A percentile compares a stretch with the other conserved stretches of the same genome.
These are phyloP conservation scores for Punctularia strigosozonata DNA, from an alignment of 768 basidiomycete species.

Conservation along the genomic window DNA sequence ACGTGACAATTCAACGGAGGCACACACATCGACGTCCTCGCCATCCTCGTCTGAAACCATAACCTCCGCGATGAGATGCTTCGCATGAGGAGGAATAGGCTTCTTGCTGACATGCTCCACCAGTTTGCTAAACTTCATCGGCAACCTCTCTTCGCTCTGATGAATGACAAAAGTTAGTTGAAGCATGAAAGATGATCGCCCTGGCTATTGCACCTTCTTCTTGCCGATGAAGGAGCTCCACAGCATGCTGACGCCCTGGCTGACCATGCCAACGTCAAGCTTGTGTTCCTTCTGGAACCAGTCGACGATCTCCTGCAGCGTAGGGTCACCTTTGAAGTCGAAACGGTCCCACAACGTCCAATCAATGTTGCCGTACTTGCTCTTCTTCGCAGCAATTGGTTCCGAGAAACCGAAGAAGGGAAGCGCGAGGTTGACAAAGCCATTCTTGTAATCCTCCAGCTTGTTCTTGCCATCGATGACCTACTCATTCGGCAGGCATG, in stretches of 20 bases:
- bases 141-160: slow-evolving; percentile 78
- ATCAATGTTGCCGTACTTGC: slow-evolving; percentile 77
- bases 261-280: slow-evolving; percentile 89
- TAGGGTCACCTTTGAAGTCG: slow-evolving; percentile 83
- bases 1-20: neutral
- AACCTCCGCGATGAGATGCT: slow-evolving; percentile 83
- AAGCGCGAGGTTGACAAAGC: slow-evolving; percentile 93
- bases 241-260: slow-evolving; percentile 94
- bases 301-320: slow-evolving; percentile 70
- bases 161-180: neutral
- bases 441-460: slow-evolving; percentile 95
- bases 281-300: slow-evolving; percentile 81
- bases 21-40: slow-evolving; percentile 85
- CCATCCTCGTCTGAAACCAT: slow-evolving; percentile 89
- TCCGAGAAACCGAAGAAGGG: slow-evolving; percentile 99
- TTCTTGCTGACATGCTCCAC: slow-evolving; percentile 95
- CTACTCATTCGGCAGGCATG: slow-evolving; percentile 33
- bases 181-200: slow-evolving; percentile 4
- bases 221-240: slow-evolving; percentile 91
- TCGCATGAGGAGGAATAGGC: slow-evolving; percentile 71
- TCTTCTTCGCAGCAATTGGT: slow-evolving; percentile 81
- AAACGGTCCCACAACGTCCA: slow-evolving; percentile 99
- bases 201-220: slow-evolving; percentile 62
- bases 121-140: slow-evolving; percentile 83
- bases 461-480: slow-evolving; percentile 92